Conservation (phyloP, 345 rosid species). For the Acer saccharum region DNA sequence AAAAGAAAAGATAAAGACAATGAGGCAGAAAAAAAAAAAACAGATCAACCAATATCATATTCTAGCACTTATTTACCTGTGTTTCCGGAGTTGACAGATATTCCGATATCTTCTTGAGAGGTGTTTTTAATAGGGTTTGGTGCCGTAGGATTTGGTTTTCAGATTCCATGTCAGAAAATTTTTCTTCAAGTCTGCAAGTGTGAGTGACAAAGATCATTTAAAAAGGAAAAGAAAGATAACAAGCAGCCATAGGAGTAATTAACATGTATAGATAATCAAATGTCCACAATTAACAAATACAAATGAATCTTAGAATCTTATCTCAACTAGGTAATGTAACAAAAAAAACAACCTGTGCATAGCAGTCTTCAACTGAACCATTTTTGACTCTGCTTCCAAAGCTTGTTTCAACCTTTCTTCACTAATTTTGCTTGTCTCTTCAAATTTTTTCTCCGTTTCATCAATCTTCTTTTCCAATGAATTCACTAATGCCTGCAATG, state of each 20-base stretch:
- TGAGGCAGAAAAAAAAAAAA: neutral
- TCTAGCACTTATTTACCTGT: conserved; percentile 43
- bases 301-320: conserved; percentile 1
- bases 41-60: conserved; percentile 7
- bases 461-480: conserved; percentile 85
- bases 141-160: conserved; percentile 88
- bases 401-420: conserved; percentile 97
- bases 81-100: conserved; percentile 50
- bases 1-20: conserved; percentile 15
- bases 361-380: conserved; percentile 77
- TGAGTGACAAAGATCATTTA: conserved; percentile 18
- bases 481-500: conserved; percentile 69
- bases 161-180: conserved; percentile 75
- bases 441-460: conserved; percentile 85
- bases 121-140: conserved; percentile 56
- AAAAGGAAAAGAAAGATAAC: neutral
- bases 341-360: conserved; percentile 66
- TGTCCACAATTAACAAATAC: conserved; percentile 5
- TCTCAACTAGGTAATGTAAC: conserved; percentile 5
- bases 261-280: neutral
- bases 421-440: conserved; percentile 73
- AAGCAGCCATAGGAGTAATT: neutral
- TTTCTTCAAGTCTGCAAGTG: conserved; percentile 84
- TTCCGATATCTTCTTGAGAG: conserved; percentile 53
- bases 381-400: conserved; percentile 85